phyloP scores from a whole-genome alignment of 108 stramenopile species.

The Parietichytrium sp. region DNA sequence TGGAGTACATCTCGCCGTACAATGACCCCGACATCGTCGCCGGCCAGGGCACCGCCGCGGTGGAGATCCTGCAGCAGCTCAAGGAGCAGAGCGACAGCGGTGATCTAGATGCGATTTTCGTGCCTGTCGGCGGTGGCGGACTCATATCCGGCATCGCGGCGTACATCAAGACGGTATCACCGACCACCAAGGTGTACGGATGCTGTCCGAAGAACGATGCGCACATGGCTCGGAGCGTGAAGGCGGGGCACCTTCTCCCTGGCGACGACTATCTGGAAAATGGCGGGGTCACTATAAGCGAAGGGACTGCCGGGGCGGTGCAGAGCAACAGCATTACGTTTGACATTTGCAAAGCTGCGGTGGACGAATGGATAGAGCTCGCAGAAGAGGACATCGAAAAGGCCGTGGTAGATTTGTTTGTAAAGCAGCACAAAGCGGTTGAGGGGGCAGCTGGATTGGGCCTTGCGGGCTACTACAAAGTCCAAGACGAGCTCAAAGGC shows the following conservation, averaged over 20 bases:
- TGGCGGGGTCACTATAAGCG: neutral
- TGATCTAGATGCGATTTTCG: conserved; percentile 42
- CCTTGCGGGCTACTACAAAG: conserved; percentile 5
- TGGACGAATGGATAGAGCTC: conserved; percentile 43
- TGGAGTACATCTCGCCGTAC: conserved; percentile 41
- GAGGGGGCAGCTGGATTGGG: conserved; percentile 44
- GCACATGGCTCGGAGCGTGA: conserved; percentile 26
- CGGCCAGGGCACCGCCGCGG: conserved; percentile 51
- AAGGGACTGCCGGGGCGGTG: conserved; percentile 24
- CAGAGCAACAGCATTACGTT: conserved; percentile 31
- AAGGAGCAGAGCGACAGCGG: neutral
- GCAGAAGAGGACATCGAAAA: conserved; percentile 42
- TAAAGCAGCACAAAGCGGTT: conserved; percentile 26
- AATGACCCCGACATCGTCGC: conserved; percentile 42
- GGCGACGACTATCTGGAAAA: conserved; percentile 37
- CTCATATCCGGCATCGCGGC: conserved; percentile 46
- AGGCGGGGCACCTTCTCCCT: neutral
- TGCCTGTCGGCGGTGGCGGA: conserved; percentile 54
- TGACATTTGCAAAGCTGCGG: conserved; percentile 7
- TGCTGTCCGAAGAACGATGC: conserved; percentile 38
- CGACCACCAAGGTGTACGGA: conserved; percentile 41
- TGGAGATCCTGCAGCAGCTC: conserved; percentile 39
- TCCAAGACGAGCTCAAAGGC: neutral
- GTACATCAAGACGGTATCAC: conserved; percentile 29
- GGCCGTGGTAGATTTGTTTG: conserved; percentile 39